These are phyloP conservation scores for Groenewaldozyma auringiensis DNA, from an alignment of 1,139 yeast species.

Conservation along the genomic window DNA sequence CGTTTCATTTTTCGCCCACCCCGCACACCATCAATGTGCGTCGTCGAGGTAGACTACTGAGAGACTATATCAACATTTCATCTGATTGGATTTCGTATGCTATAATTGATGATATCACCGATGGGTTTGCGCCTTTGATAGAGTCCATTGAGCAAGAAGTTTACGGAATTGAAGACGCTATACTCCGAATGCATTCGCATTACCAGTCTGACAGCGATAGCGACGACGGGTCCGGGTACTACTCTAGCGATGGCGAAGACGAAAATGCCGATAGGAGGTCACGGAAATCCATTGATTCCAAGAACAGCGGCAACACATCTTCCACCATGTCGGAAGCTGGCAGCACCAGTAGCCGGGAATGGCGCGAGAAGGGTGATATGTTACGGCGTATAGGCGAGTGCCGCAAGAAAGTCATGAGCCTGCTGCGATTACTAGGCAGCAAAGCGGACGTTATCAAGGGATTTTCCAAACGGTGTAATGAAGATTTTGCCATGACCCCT, in stretches of 20 bases:
- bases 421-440: constrained; percentile 72
- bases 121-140: constrained; percentile 94
- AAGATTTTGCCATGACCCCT: constrained; percentile 70
- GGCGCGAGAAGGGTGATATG: constrained; percentile 94
- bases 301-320: constrained; percentile 7
- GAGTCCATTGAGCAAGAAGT: constrained; percentile 88
- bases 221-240: constrained; percentile 32
- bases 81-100: constrained; percentile 98
- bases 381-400: constrained; percentile 90
- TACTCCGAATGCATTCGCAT: constrained; percentile 76
- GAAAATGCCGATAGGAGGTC: constrained; percentile 21
- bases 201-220: constrained; percentile 44
- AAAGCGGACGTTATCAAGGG: constrained; percentile 97
- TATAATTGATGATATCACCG: constrained; percentile 91
- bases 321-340: constrained; percentile 29
- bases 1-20: constrained; percentile 90
- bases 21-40: constrained; percentile 96
- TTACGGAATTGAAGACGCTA: constrained; percentile 84
- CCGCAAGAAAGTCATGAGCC: constrained; percentile 87
- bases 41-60: constrained; percentile 77
- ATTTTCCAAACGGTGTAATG: constrained; percentile 83
- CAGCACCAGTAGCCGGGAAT: constrained; percentile 50
- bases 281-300: constrained; percentile 14
- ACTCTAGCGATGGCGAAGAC: constrained; percentile 36
- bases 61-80: constrained; percentile 82